Evolutionary conservation across 202 grass and related monocot species (phyloP), one percentile per base, ranked within the genome.

Genomic region (Cymbopogon flexuosus): DNA sequence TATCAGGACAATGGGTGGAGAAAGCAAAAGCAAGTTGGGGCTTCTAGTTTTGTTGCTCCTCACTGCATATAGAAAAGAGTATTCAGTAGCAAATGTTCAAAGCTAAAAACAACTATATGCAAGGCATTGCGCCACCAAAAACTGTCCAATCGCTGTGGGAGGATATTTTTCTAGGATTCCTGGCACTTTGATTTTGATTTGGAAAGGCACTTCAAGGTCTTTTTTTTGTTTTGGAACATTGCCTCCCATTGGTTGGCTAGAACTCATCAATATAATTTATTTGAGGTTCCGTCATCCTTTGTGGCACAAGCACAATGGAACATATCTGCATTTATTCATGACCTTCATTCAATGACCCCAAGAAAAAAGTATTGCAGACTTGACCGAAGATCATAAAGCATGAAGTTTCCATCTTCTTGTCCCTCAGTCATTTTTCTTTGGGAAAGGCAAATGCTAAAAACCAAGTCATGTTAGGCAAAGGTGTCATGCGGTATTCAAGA

Each of bases 61-160:
- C 8, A n/a, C 77, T 87, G 41, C 72, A 73, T 84, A 71, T 84
- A 67, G 84, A 87, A 90, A 90, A 90, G 77, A 68, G 47, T 49
- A 52, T 41, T 34, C 31, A 71, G 21, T 34, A 87, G 68, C 67
- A 62, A 81, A 73, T 84, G 42, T 70, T 75, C 63, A 51, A 84
- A 79, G 84, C 22, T 59, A 61, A 62, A 78, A 78, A 56, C 18
- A 78, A 43, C 12, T 46, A 35, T 62, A 35, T 54, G 52, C 40
- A 81, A 70, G 42, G 58, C 43, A 51, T 39, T 81, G 70, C 15
- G 46, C 73, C 73, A 85, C 73, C 54, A 81, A 23, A 72, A 73
- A 76, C 5, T 82, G 73, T 79, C 87, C 73, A 54, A 64, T 31
- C 10, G 15, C 14, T 65, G 73, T 61, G 66, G 23, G 63, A 78